Conservation (phyloP, 2,329 filamentous ascomycete species). For the Beauveria sp. region DNA sequence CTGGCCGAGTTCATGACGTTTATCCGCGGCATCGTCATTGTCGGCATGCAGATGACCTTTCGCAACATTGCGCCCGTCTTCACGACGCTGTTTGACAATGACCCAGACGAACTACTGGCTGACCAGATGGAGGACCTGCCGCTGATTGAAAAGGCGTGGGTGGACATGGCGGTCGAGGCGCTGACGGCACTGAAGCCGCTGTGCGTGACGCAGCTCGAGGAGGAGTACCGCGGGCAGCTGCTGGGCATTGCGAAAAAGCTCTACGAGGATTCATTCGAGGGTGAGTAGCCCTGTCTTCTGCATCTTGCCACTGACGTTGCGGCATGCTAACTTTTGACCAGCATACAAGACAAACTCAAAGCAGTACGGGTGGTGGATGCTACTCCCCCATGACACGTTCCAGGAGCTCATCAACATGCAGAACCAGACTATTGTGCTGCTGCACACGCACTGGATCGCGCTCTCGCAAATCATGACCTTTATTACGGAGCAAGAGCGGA, state of each 20-base stretch:
- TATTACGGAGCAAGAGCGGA: slow-evolving; percentile 36
- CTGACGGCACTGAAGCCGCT: slow-evolving; percentile 36
- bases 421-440: slow-evolving; percentile 38
- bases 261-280: slow-evolving; percentile 44
- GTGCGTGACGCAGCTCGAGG: slow-evolving; percentile 35
- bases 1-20: slow-evolving; percentile 55
- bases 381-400: slow-evolving; percentile 45
- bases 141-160: slow-evolving; percentile 36
- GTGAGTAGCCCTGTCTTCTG: slow-evolving; percentile 23
- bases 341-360: slow-evolving; percentile 42
- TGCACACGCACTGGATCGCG: slow-evolving; percentile 48
- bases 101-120: slow-evolving; percentile 33
- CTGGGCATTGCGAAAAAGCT: slow-evolving; percentile 42
- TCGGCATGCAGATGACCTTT: slow-evolving; percentile 46
- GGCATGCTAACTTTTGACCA: slow-evolving; percentile 15
- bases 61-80: slow-evolving; percentile 44
- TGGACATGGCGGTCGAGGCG: slow-evolving; percentile 37
- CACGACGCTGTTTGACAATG: slow-evolving; percentile 34
- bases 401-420: slow-evolving; percentile 39
- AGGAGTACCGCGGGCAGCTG: slow-evolving; percentile 38
- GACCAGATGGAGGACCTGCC: slow-evolving; percentile 40
- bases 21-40: slow-evolving; percentile 47
- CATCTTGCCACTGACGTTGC: not conserved
- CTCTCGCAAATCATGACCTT: slow-evolving; percentile 46
- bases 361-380: slow-evolving; percentile 52